These are phyloP conservation scores for Fusarium miscanthi DNA, from an alignment of 2,329 filamentous ascomycete genomes.

Conservation along the genomic window DNA sequence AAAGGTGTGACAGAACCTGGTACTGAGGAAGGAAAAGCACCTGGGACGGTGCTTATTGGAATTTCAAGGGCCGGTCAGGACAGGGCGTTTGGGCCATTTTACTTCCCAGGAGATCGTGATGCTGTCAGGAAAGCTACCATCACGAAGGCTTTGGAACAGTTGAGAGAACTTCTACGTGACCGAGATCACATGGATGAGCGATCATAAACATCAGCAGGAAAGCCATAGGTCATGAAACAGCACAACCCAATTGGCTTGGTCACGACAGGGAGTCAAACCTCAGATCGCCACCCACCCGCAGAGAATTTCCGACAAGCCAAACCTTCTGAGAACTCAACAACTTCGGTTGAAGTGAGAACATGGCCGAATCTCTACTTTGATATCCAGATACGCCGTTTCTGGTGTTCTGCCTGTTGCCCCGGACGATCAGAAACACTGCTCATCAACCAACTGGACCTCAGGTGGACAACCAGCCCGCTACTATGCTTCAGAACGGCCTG, in stretches of 20 bases:
- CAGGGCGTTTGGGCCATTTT: slow-evolving; percentile 23
- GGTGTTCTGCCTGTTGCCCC: not conserved
- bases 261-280: not conserved
- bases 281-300: accelerated
- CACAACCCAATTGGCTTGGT: no score
- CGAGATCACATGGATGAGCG: not conserved
- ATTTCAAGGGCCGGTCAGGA: slow-evolving; percentile 5
- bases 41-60: slow-evolving; percentile 34
- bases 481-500: no score
- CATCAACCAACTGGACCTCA: not conserved
- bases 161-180: slow-evolving; percentile 11
- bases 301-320: not conserved
- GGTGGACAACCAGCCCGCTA: not conserved
- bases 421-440: not conserved
- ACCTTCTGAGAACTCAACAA: not conserved
- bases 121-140: slow-evolving; percentile 13
- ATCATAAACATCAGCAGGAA: not conserved
- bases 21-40: slow-evolving; percentile 25
- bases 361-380: accelerated
- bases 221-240: not conserved
- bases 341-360: accelerated
- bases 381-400: not conserved
- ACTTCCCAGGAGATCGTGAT: slow-evolving; percentile 21
- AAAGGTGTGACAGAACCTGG: slow-evolving; percentile 27
- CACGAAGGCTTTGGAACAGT: slow-evolving; percentile 5